Percentiles rank a stretch among this genome's conserved stretches.
Conservation (phyloP, 305 asterid species). For the Fraxinus latifolia region DNA sequence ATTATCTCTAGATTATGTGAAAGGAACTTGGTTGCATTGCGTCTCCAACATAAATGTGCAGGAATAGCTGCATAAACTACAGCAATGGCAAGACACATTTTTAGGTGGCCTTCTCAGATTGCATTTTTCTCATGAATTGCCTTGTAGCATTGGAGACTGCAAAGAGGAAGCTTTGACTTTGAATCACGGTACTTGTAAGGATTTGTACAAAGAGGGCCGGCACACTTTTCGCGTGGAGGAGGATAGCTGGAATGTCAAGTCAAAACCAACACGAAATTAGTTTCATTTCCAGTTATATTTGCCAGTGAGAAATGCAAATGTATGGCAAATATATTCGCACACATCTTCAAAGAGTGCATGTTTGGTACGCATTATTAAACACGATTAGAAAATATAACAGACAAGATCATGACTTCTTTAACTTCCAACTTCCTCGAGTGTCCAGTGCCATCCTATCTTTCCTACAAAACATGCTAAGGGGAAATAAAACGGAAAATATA, state of each 20-base stretch:
- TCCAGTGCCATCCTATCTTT: neutral
- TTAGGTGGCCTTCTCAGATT: slow-evolving; percentile 43
- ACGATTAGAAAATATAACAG: neutral
- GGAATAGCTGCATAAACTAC: slow-evolving; percentile 17
- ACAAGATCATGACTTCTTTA: neutral
- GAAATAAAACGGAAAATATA: neutral
- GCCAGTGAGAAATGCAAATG: neutral
- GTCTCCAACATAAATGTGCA: neutral
- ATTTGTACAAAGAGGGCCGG: slow-evolving; percentile 77
- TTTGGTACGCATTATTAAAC: neutral
- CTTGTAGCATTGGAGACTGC: slow-evolving; percentile 93
- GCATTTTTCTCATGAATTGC: slow-evolving; percentile 53
- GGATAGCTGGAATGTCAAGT: slow-evolving; percentile 66
- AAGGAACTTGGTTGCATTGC: neutral
- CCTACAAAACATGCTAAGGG: neutral
- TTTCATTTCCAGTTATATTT: neutral
- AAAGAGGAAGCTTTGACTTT: slow-evolving; percentile 84
- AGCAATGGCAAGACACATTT: slow-evolving; percentile 1
- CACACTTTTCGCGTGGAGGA: slow-evolving; percentile 84
- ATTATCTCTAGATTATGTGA: neutral
- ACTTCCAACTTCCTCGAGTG: neutral
- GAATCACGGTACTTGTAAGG: slow-evolving; percentile 91
- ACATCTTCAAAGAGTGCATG: neutral
- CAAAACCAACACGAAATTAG: neutral
- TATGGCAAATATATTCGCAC: neutral